Conservation (phyloP, 2,329 filamentous ascomycete genomes). For the Lasiodiplodia hormozganensis region DNA sequence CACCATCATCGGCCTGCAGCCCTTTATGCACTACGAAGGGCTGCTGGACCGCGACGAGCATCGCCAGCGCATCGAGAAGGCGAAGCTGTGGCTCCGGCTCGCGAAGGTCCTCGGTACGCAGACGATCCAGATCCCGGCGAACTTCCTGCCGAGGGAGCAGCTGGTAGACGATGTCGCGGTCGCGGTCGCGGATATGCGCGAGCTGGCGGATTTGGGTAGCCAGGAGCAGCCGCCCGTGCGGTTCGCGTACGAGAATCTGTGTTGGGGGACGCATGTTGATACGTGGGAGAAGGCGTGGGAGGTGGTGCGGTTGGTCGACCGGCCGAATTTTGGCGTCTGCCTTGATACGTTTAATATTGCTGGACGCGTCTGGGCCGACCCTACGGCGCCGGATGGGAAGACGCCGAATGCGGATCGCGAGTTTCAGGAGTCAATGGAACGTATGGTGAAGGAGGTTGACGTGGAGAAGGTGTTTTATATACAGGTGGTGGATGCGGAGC, state of each 20-base stretch:
- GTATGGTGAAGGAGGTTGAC: not conserved
- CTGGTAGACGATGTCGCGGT: conserved; percentile 38
- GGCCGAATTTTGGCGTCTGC: conserved; percentile 33
- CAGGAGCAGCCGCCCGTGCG: not conserved
- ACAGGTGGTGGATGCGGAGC: conserved; percentile 31
- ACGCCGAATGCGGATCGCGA: conserved; percentile 28
- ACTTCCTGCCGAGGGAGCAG: conserved; percentile 27
- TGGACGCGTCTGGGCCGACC: conserved; percentile 33
- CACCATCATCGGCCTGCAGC: conserved; percentile 31
- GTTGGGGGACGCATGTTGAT: conserved; percentile 19
- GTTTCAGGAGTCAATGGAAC: conserved; percentile 10
- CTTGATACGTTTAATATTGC: conserved; percentile 36
- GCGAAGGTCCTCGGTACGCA: not conserved
- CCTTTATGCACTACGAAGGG: conserved; percentile 35
- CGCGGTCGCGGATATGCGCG: conserved; percentile 41
- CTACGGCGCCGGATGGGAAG: conserved; percentile 27
- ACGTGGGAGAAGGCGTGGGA: conserved; percentile 22
- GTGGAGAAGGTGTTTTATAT: conserved; percentile 28
- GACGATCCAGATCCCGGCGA: not conserved
- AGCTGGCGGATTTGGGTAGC: conserved; percentile 28
- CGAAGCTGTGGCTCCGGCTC: not conserved
- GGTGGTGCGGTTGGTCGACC: conserved; percentile 27
- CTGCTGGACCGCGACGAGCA: conserved; percentile 32
- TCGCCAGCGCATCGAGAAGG: not conserved
- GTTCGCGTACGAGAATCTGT: conserved; percentile 25